Evolutionary conservation across 2,329 filamentous ascomycete species (phyloP).

Genomic region (Stachybotrys chlorohalonatus): DNA sequence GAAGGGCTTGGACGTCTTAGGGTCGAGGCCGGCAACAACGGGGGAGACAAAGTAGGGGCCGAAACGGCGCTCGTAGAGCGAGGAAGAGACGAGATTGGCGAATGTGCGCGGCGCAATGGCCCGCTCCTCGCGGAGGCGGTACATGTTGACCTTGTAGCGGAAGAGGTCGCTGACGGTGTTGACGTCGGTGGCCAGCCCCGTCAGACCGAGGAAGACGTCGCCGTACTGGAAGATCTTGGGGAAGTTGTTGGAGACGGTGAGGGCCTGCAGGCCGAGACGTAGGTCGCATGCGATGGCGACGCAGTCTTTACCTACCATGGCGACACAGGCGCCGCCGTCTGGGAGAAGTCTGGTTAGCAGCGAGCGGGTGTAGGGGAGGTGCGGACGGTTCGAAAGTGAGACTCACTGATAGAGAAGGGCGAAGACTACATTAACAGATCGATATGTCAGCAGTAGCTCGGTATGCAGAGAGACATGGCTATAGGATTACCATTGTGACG

Average conservation of each 20-base stretch:
- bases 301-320: constrained; percentile 99
- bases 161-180: constrained; percentile 92
- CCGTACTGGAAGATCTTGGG: constrained; percentile 99
- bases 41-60: constrained; percentile 94
- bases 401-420: constrained; percentile 90
- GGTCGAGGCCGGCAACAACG: constrained; percentile 89
- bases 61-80: constrained; percentile 91
- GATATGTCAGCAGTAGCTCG: constrained; percentile 18
- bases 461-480: not conserved
- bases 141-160: constrained; percentile 99
- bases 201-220: constrained; percentile 89
- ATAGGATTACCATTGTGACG: not conserved
- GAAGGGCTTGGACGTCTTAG: constrained; percentile 88
- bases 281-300: constrained; percentile 99
- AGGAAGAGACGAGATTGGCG: constrained; percentile 87
- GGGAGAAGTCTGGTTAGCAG: constrained; percentile 1
- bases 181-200: constrained; percentile 93
- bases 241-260: constrained; percentile 99
- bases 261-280: constrained; percentile 87
- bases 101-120: constrained; percentile 91
- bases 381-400: constrained; percentile 5
- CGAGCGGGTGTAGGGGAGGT: constrained; percentile 7
- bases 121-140: constrained; percentile 95
- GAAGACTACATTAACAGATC: constrained; percentile 51
- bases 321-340: constrained; percentile 89